Evolutionary conservation across 345 rosid species (phyloP), one percentile per base, ranked within the genome.

Genomic region (Limnanthes douglasii): DNA sequence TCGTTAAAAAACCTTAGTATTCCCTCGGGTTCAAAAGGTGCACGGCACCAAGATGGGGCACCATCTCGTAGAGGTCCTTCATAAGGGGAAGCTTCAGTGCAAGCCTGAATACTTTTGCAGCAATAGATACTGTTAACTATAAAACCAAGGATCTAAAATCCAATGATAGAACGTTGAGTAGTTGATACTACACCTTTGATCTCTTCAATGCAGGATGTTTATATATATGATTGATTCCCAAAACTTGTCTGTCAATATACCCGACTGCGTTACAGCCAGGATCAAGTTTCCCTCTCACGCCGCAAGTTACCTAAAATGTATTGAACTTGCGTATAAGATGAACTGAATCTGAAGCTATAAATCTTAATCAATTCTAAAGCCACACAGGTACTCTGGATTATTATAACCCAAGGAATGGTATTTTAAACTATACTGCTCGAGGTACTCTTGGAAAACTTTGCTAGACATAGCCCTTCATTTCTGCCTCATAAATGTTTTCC

Each of bases 1-100:
- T n/a, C n/a, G n/a, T n/a, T n/a, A n/a, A n/a, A n/a, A 42, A 30
- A 82, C 95, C 95, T 84, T 37, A 84, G 44, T 46, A 75, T 45
- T 46, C 97, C 95, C 60, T 88, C 97, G 37, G 97, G 97, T 57
- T 82, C 97, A 37, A 82, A 82, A 18, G 97, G 90, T 26, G 95
- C 86, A 46, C 35, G 59, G 40, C 95, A 88, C 97, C 95, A 82
- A 5, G 90, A 59, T 8, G 95, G 83, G 58, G 93, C 93, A 49
- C 54, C 65, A 34, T 20, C 45, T 18, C 43, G 54, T 1, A 86
- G 34, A 32, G 74, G 56, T 36, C 93, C 78, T 19, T 56, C 72
- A 31, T 65, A 62, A 5, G 86, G 95, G 39, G 88, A 75, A 56
- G 51, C 39, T 21, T 31, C 42, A 2, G 88, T 82, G 62, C 97